Conservation (phyloP, 1,139 yeast genomes). For the Zygoascus meyerae region DNA sequence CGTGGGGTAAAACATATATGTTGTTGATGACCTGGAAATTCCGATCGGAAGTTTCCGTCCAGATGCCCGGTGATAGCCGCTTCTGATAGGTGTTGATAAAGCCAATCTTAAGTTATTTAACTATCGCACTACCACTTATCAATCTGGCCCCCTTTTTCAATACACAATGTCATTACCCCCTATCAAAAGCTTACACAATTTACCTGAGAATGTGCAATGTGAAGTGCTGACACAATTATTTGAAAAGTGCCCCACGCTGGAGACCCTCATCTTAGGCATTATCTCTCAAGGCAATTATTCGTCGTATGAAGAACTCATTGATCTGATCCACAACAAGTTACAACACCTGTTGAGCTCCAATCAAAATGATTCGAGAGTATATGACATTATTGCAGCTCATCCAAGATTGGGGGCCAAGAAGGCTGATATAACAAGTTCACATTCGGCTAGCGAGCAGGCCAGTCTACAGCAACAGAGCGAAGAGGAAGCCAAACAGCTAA, state of each 20-base stretch:
- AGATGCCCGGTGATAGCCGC: no score
- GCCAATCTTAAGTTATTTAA: no score
- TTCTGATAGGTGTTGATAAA: no score
- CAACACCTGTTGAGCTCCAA: constrained; percentile 30
- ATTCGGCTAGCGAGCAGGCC: constrained; percentile 67
- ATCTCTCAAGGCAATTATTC: constrained; percentile 13
- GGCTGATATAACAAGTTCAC: constrained; percentile 48
- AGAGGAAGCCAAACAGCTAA: constrained; percentile 46
- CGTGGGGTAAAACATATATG: no score
- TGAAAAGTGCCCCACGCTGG: constrained; percentile 59
- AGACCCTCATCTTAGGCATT: constrained; percentile 38
- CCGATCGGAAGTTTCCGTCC: no score
- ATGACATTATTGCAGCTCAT: constrained; percentile 60
- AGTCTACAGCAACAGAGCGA: constrained; percentile 45
- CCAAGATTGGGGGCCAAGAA: constrained; percentile 73
- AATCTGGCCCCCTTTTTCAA: background rate
- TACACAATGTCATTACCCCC: background rate
- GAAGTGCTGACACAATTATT: constrained; percentile 52
- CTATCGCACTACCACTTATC: background rate
- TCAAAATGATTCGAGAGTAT: constrained; percentile 28
- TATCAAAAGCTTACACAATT: background rate
- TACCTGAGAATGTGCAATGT: background rate
- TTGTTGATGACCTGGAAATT: no score
- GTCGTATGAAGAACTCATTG: constrained; percentile 49
- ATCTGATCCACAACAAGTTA: constrained; percentile 40